Base-by-base conservation (phyloP, 2,329 filamentous ascomycete genomes). In the Byssoonygena ceratinophila region DNA sequence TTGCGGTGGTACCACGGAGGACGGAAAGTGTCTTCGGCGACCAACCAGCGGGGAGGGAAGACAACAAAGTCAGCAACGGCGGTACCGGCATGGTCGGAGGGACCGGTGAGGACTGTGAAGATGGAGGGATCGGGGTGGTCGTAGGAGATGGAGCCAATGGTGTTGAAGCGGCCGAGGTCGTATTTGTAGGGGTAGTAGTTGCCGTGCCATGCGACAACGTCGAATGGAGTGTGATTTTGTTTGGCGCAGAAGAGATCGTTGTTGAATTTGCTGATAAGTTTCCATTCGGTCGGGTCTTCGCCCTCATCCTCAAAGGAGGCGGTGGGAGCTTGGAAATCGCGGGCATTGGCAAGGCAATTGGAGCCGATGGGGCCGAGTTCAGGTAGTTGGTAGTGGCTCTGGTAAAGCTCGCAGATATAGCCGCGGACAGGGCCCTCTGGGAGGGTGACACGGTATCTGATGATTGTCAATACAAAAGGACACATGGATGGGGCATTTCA, bases 171-270 rank as follows among this genome's bases (percentile, higher is more conserved):
- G 23, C 82, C 83, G 0, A 90, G 76, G 61, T 89, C 85, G 70
- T 90, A 90, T 69, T 90, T 90, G 76, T 81, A 87, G 0, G 85
- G 85, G 55, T 84, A 84, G 68, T 88, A 89, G 57, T 81, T 85
- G 41, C 85, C 85, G 63, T 90, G 85, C 85, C 85, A 90, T 2
- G 82, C 84, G 2, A 88, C 85, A 0, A 90, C 79, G 60, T 90
- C 85, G 61, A 88, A 90, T 0, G 85, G 85, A 0, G 81, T 83
- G 64, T 89, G 85, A 9, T 74, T 66, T 68, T 89, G 85, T 39
- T 65, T 73, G 5, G 82, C 81, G 34, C 72, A 70, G 68, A 85
- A 88, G 47, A 87, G 76, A 44, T 75, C 72, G 58, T 83, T 82
- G 63, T 81, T 80, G 62, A 86, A 83, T 65, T 86, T 86, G 64